Evolutionary conservation across 1,139 yeast genomes (phyloP).

Genomic region (Scheffersomyces insectosa): DNA sequence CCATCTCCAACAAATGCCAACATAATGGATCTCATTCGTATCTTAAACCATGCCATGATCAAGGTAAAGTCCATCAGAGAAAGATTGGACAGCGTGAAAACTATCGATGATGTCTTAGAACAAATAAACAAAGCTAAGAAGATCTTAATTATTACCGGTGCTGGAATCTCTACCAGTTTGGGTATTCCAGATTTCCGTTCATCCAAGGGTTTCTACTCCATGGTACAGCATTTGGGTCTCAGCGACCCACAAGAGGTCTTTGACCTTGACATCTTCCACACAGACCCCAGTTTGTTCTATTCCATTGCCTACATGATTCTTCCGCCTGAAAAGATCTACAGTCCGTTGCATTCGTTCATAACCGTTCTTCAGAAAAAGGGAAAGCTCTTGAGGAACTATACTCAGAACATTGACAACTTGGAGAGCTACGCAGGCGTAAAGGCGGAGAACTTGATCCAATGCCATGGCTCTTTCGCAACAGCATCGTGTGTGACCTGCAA

Average conservation of each 20-base stretch:
- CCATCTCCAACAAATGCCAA: constrained; percentile 30
- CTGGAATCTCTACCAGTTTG: constrained; percentile 89
- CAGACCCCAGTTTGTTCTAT: constrained; percentile 83
- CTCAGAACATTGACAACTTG: constrained; percentile 92
- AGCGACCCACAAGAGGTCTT: constrained; percentile 95
- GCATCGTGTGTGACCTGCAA: constrained; percentile 88
- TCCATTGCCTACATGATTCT: constrained; percentile 84
- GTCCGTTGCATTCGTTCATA: constrained; percentile 88
- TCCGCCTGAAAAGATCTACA: constrained; percentile 72
- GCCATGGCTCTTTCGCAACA: constrained; percentile 94
- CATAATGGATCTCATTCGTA: constrained; percentile 49
- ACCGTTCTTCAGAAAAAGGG: constrained; percentile 72
- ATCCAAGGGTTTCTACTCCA: constrained; percentile 80
- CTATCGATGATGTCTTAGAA: constrained; percentile 60
- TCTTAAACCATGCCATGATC: constrained; percentile 60
- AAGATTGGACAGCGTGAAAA: constrained; percentile 51
- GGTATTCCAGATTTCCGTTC: constrained; percentile 97
- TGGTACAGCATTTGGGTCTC: constrained; percentile 64
- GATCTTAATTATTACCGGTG: constrained; percentile 86
- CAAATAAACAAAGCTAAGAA: constrained; percentile 58
- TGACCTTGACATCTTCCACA: constrained; percentile 68
- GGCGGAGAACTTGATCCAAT: constrained; percentile 75
- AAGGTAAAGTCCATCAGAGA: constrained; percentile 57
- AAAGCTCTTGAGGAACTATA: constrained; percentile 81
- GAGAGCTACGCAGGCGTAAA: constrained; percentile 82